Evolutionary conservation across 257 asterid genomes (phyloP), one percentile per base, ranked within the genome.

Genomic region (Linderniella brevidens): DNA sequence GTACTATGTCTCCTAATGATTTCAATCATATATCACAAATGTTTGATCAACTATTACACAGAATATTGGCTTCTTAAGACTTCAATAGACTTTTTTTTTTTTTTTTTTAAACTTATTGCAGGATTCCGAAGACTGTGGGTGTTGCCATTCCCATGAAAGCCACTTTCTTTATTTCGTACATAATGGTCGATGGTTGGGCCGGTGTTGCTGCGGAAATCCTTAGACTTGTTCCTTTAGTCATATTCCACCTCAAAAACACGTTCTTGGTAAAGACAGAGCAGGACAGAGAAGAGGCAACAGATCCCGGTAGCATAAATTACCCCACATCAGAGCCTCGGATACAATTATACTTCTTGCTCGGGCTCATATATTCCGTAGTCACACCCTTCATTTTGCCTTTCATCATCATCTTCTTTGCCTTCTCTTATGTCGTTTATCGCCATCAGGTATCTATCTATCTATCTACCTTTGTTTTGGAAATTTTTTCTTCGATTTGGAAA

Each of bases 131-230:
- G 64, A 86, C 92, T 15, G 52, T 78, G 46, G 96, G 96, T 32
- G 75, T 78, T 25, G 73, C 81, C 25, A 77, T 86, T 54, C 94
- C 96, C 25, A 53, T 86, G 75, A 86, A 81, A 68, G 96, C 92
- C 46, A 86, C 94, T 13, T 86, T 86, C 75, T 86, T 86, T 59
- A 86, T 81, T 20, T 73, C 92, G 42, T 81, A 73, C 50, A 67
- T 86, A 50, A 86, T 81, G 96, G 92, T 86, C 32, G 96, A 86
- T 52, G 96, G 96, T 50, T 86, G 96, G 96, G 72, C 96, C 13
- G 92, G 90, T 35, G 57, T 78, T 62, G 96, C 94, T 39, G 82
- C 83, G 0, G 96, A 86, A 65, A 53, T 81, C 53, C 59, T 78
- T 12, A 73, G 96, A 64, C 19, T 78, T 61, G 68, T 68, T 55